These are phyloP conservation scores for Perilla frutescens DNA, from an alignment of 257 asterid species.

Conservation along the genomic window DNA sequence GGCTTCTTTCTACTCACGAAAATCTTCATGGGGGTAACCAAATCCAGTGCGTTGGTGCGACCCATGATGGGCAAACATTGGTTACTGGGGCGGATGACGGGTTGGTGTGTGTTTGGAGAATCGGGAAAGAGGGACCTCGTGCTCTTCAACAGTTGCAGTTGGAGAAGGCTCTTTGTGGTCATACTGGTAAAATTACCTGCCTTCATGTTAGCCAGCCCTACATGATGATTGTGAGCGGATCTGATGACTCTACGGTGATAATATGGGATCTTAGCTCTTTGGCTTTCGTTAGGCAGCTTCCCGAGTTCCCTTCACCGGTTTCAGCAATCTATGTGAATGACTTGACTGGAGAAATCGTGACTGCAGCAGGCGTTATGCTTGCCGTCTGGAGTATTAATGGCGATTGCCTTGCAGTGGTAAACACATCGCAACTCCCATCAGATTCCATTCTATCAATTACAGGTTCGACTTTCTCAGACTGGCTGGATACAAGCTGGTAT, in stretches of 20 bases:
- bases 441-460: conserved; percentile 83
- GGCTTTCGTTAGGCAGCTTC: conserved; percentile 87
- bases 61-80: conserved; percentile 88
- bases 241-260: conserved; percentile 89
- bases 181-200: conserved; percentile 82
- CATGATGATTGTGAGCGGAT: conserved; percentile 97
- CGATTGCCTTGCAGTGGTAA: conserved; percentile 91
- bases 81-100: conserved; percentile 97
- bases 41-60: conserved; percentile 85
- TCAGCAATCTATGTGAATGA: conserved; percentile 90
- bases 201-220: conserved; percentile 93
- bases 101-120: conserved; percentile 82
- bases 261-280: conserved; percentile 96
- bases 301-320: conserved; percentile 84
- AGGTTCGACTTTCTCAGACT: conserved; percentile 78
- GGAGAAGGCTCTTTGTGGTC: conserved; percentile 90
- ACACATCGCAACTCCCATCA: conserved; percentile 97
- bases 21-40: conserved; percentile 98
- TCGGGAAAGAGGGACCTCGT: conserved; percentile 83
- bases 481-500: conserved; percentile 84
- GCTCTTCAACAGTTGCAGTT: conserved; percentile 59
- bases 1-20: conserved; percentile 93
- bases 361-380: conserved; percentile 94
- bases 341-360: conserved; percentile 82
- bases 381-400: conserved; percentile 97